Base-by-base conservation (phyloP, 2,329 filamentous ascomycete species). In the Penicillium sp. region DNA sequence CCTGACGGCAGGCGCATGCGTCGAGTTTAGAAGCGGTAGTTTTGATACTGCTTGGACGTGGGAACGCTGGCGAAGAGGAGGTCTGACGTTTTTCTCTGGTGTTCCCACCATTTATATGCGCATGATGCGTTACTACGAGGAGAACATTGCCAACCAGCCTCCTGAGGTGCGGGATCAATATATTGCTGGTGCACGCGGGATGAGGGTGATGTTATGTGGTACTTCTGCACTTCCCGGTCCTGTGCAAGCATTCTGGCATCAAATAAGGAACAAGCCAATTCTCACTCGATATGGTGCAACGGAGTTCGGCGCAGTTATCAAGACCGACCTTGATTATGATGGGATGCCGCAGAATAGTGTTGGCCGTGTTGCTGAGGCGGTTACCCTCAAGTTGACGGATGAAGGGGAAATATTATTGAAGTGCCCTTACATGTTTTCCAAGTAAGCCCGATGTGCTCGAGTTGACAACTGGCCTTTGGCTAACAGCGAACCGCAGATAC, bases 91-190 rank as follows among this genome's bases (percentile, higher is more conserved):
- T 57, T 77, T 77, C 61, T 73, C 72, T 38, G 75, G 72, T 11
- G 75, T 77, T 0, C 75, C 75, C 2, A 77, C 75, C 0, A 75
- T 77, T 8, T 77, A 76, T 55, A 73, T 74, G 53, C 67, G 73
- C 1, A 62, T 77, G 61, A 70, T 72, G 58, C 66, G 73, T 28
- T 70, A 75, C 34, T 72, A 67, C 39, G 68, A 72, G 50, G 50
- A 60, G 3, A 56, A 64, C 16, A 67, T 71, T n/a, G 52, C 59
- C 4, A 58, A 55, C n/a, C 46, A 63, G 16, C 30, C 60, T 5
- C 41, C 42, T 4, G 43, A 50, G 2, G 41, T 63, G 33, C 54
- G 52, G 1, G 53, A 62, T 22, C 62, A 67, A 34, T 80, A 78
- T 59, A 62, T 75, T 25, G 64, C 66, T 10, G 77, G 66, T 16